Evolutionary conservation across 805 yeast genomes (phyloP), one percentile per base, ranked within the genome.

Genomic region (Maudiozyma turicensis): DNA sequence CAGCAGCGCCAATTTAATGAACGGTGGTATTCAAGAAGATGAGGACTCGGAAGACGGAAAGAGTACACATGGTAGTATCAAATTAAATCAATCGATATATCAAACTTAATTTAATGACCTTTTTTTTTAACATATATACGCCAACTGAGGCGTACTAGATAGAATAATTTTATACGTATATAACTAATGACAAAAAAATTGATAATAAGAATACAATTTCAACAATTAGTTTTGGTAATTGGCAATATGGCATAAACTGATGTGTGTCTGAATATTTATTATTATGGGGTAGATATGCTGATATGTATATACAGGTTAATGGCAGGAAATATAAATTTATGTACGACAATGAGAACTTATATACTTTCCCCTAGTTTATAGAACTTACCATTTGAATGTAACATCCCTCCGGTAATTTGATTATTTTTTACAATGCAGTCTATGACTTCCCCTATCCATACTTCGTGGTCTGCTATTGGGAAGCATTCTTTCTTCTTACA

Each of bases 371-470:
- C 76, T 5, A 81, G 63, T 13, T 59, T 61, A 61, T 82, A 84
- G 59, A 84, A 85, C 15, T 68, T 67, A 54, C 87, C 72, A 57
- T 83, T 75, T 62, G 76, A 83, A 56, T 83, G 83, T 13, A 85
- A 58, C 42, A 85, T 62, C 0, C 91, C 91, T 13, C 90, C 90
- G 2, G 77, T 68, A 38, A 52, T 53, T 1, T 15, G 15, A 40
- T 20, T 20, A 8, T 50, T 56, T 8, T 55, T 54, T 0, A 58
- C 59, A 10, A 76, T 54, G 3, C 84, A 76, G 40, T 84, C 84
- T 37, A 72, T 67, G 5, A 91, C 95, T 51, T 78, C 74, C 3
- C 87, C 96, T 5, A 89, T 79, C 93, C 96, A 87, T 3, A 91
- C 80, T 61, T 90, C 96, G 67, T 91, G 98, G 59, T 85, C 88